Percentiles rank a stretch among this genome's conserved stretches.
Conservation (phyloP, 805 yeast species). For the Teunomyces lycoperdinae region DNA sequence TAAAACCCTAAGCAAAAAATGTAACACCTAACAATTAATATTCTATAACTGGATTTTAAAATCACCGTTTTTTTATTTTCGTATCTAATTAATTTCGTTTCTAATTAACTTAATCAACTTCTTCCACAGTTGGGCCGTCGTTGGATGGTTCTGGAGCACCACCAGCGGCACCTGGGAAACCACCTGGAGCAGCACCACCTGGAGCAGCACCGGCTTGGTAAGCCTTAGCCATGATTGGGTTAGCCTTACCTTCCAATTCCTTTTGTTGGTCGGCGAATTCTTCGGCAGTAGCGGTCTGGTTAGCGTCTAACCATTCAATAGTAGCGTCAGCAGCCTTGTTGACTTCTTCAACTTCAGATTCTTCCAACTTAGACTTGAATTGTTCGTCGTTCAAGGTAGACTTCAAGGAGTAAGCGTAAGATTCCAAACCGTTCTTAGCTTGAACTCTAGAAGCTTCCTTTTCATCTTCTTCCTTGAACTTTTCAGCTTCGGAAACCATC, state of each 20-base stretch:
- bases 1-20: too few species aligned
- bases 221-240: slow-evolving; percentile 96
- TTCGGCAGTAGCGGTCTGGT: slow-evolving; percentile 89
- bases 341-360: slow-evolving; percentile 63
- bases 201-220: slow-evolving; percentile 91
- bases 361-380: slow-evolving; percentile 47
- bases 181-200: slow-evolving; percentile 68
- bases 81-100: slow-evolving; percentile 3
- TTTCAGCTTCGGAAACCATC: slow-evolving; percentile 97
- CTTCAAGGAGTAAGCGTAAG: slow-evolving; percentile 92
- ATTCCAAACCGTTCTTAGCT: slow-evolving; percentile 93
- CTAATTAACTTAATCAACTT: slow-evolving; percentile 41
- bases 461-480: slow-evolving; percentile 95
- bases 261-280: slow-evolving; percentile 91
- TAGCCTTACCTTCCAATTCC: slow-evolving; percentile 92
- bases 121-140: slow-evolving; percentile 54
- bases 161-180: slow-evolving; percentile 44
- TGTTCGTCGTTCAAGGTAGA: slow-evolving; percentile 57
- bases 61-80: slow-evolving; percentile 1
- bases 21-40: too few species aligned
- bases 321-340: slow-evolving; percentile 82
- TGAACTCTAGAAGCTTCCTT: slow-evolving; percentile 88
- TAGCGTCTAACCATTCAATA: slow-evolving; percentile 87
- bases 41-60: not conserved
- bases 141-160: slow-evolving; percentile 35